Conservation (phyloP, 2,329 filamentous ascomycete species). For the Fusarium papillatum region DNA sequence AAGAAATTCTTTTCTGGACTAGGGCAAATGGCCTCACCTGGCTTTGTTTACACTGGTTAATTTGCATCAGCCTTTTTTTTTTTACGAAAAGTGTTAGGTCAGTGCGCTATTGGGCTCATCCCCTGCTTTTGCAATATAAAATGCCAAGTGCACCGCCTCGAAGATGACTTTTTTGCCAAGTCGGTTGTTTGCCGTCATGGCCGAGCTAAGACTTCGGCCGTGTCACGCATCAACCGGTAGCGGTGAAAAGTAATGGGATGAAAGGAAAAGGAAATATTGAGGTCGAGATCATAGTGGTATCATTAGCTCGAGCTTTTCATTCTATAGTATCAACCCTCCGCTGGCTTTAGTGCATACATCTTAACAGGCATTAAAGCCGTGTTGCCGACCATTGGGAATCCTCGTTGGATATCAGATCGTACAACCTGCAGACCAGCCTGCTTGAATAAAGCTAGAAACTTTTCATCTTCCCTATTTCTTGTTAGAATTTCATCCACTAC, state of each 20-base stretch:
- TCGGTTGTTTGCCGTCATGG: background rate
- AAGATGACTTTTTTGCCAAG: background rate
- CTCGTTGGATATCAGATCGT: constrained; percentile 78
- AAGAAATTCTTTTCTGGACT: background rate
- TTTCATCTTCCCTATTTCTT: constrained; percentile 72
- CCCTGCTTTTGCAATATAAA: constrained; percentile 7
- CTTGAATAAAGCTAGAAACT: constrained; percentile 78
- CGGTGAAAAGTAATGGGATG: background rate
- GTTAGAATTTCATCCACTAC: background rate
- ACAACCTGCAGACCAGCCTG: constrained; percentile 78
- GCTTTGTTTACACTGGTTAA: background rate
- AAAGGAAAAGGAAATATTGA: background rate
- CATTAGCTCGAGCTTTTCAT: background rate
- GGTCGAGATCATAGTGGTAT: background rate
- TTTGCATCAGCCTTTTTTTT: background rate
- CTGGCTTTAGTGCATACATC: constrained; percentile 80
- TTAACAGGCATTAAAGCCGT: constrained; percentile 76
- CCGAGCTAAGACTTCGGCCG: background rate
- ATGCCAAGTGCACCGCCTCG: constrained; percentile 8
- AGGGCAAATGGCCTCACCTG: background rate
- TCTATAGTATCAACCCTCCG: background rate
- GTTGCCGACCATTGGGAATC: constrained; percentile 65
- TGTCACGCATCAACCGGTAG: background rate
- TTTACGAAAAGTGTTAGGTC: background rate
- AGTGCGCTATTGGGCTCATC: background rate